These are phyloP conservation scores for Pterocarpus santalinus DNA, from an alignment of 306 rosid genomes.

Conservation along the genomic window DNA sequence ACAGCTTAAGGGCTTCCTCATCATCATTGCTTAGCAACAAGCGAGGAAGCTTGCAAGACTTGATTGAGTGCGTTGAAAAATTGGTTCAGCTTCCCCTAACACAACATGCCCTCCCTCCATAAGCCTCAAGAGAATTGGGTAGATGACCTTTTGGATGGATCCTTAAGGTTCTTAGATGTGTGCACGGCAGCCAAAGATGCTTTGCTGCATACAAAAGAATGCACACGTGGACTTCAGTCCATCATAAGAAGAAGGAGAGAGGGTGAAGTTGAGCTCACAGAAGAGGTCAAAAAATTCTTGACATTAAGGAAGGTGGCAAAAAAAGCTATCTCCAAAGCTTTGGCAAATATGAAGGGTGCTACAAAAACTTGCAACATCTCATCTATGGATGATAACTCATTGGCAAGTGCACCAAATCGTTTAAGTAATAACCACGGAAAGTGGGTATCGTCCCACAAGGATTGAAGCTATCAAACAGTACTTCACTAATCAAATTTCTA, in stretches of 20 bases:
- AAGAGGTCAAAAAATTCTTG: constrained; percentile 41
- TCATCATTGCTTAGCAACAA: constrained; percentile 38
- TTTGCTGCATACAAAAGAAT: constrained; percentile 46
- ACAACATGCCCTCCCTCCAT: constrained; percentile 35
- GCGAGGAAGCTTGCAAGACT: constrained; percentile 32
- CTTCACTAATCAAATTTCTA: no score
- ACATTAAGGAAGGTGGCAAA: constrained; percentile 41
- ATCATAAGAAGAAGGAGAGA: constrained; percentile 39
- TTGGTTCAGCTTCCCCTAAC: constrained; percentile 46
- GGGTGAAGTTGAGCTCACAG: constrained; percentile 7
- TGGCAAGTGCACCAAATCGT: no score
- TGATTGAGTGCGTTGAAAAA: constrained; percentile 39
- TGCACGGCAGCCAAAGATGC: constrained; percentile 44
- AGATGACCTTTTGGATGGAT: constrained; percentile 49
- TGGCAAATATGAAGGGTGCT: constrained; percentile 34
- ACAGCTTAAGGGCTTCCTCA: constrained; percentile 33
- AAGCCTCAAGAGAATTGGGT: constrained; percentile 41
- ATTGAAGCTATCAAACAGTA: no score
- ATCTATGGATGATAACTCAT: no score
- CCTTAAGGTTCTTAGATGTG: constrained; percentile 47
- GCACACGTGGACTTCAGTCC: constrained; percentile 37
- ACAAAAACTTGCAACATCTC: constrained; percentile 5
- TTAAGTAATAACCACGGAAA: no score
- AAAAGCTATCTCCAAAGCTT: constrained; percentile 39
- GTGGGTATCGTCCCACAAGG: no score